These are phyloP conservation scores for Talaromyces trachyspermus DNA, from an alignment of 495 filamentous ascomycete species.

Conservation along the genomic window DNA sequence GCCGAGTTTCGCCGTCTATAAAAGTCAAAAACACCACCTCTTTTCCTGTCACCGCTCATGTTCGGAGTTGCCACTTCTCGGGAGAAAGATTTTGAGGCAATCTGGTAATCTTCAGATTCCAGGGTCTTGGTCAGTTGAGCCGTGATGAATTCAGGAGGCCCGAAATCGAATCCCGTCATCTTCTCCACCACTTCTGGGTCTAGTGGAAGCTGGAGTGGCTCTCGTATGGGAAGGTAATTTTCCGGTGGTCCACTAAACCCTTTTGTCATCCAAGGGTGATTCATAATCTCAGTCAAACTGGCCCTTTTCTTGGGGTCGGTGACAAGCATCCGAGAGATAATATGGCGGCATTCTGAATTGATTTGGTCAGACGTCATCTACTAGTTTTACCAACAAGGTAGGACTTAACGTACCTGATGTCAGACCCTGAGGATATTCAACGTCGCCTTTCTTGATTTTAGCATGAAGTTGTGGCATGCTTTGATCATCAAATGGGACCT, in stretches of 20 bases:
- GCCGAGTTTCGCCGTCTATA: conserved; percentile 92
- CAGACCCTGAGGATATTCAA: conserved; percentile 93
- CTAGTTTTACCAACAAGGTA: not conserved
- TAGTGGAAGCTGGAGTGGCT: conserved; percentile 77
- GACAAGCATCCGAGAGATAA: conserved; percentile 93
- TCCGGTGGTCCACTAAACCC: conserved; percentile 80
- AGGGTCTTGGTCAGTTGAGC: conserved; percentile 75
- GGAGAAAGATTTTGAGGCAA: conserved; percentile 60
- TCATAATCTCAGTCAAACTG: conserved; percentile 85
- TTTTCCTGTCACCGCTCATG: conserved; percentile 69
- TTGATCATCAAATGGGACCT: conserved; percentile 98
- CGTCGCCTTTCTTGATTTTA: conserved; percentile 95
- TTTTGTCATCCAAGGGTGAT: conserved; percentile 96
- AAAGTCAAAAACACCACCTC: conserved; percentile 90
- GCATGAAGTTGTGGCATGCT: conserved; percentile 98
- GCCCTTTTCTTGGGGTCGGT: conserved; percentile 87
- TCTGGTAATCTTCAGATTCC: conserved; percentile 86
- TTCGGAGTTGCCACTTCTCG: conserved; percentile 56
- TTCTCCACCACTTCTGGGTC: conserved; percentile 76
- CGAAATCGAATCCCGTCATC: conserved; percentile 99
- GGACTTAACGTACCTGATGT: conserved; percentile 61
- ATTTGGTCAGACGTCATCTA: not conserved
- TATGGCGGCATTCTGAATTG: conserved; percentile 74
- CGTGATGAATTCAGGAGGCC: conserved; percentile 72
- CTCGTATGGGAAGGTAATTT: conserved; percentile 77